Evolutionary conservation across 371 early-diverging fungal genomes (phyloP).

Genomic region (Mucor circinelloides): DNA sequence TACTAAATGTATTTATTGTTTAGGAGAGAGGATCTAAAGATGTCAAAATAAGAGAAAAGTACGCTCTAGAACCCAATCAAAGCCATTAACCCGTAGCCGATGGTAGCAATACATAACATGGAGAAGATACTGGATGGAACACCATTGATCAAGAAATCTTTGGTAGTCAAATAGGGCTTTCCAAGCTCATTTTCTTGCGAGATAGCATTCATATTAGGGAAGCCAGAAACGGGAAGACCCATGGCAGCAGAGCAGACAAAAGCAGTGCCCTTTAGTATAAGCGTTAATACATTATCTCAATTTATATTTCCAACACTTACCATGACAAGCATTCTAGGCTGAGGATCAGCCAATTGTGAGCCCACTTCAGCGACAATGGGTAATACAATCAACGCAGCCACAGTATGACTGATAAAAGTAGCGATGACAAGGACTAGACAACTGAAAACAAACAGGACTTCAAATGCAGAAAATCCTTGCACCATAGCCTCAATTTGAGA

Average conservation of each 20-base stretch:
- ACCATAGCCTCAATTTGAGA: slow-evolving; percentile 60
- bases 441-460: slow-evolving; percentile 68
- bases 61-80: slow-evolving; percentile 36
- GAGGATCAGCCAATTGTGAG: slow-evolving; percentile 59
- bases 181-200: slow-evolving; percentile 93
- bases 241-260: slow-evolving; percentile 80
- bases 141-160: slow-evolving; percentile 86
- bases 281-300: background rate
- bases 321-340: slow-evolving; percentile 85
- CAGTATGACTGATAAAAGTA: slow-evolving; percentile 93
- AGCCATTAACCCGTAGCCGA: slow-evolving; percentile 68
- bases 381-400: slow-evolving; percentile 79
- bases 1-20: background rate
- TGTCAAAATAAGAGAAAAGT: background rate
- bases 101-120: slow-evolving; percentile 45
- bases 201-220: slow-evolving; percentile 96
- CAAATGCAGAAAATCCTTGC: slow-evolving; percentile 59
- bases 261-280: slow-evolving; percentile 50
- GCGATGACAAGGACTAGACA: slow-evolving; percentile 72
- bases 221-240: slow-evolving; percentile 94
- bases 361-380: slow-evolving; percentile 80
- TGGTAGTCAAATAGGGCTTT: slow-evolving; percentile 75
- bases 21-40: background rate
- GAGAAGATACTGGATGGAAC: slow-evolving; percentile 75
- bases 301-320: slow-evolving; percentile 19